Evolutionary conservation across 2,329 filamentous ascomycete genomes (phyloP).

Genomic region (Fusarium sp.): DNA sequence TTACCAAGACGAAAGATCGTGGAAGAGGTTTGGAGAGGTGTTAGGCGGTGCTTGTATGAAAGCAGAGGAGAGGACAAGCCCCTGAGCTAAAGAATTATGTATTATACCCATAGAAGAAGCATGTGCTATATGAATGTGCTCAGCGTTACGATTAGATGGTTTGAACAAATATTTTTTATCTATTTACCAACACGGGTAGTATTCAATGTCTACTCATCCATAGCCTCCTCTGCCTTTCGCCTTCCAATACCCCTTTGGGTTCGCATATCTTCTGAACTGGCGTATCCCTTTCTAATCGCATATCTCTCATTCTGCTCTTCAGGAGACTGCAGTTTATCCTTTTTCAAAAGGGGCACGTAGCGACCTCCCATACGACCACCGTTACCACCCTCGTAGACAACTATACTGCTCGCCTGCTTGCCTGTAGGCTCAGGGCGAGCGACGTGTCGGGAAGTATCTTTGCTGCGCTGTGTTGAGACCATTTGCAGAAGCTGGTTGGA

Average conservation of each 20-base stretch:
- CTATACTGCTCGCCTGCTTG: conserved; percentile 46
- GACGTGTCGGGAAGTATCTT: conserved; percentile 34
- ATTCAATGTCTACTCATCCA: conserved; percentile 41
- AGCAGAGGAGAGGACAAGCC: conserved; percentile 52
- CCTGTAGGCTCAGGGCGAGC: conserved; percentile 22
- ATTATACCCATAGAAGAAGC: conserved; percentile 21
- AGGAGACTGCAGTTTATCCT: conserved; percentile 62
- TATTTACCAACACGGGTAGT: conserved; percentile 7
- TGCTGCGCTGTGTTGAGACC: conserved; percentile 58
- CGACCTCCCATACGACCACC: conserved; percentile 62
- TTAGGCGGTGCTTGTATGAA: conserved; percentile 83
- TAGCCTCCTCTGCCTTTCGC: conserved; percentile 46
- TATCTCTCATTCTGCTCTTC: conserved; percentile 72
- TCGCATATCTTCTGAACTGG: conserved; percentile 63
- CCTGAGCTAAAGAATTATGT: conserved; percentile 15
- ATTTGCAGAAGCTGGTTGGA: conserved; percentile 79
- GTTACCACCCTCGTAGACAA: conserved; percentile 69
- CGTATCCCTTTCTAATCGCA: conserved; percentile 72
- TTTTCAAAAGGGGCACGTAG: conserved; percentile 70
- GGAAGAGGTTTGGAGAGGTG: conserved; percentile 91
- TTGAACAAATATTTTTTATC: conserved; percentile 8
- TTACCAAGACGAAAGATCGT: conserved; percentile 81
- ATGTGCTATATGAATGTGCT: conserved; percentile 12
- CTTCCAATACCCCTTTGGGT: conserved; percentile 52
- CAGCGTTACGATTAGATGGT: conserved; percentile 4